A percentile compares a stretch with the other conserved stretches of the same genome.
phyloP scores from a whole-genome alignment of 768 basidiomycete species.

The Pluteus cervinus region DNA sequence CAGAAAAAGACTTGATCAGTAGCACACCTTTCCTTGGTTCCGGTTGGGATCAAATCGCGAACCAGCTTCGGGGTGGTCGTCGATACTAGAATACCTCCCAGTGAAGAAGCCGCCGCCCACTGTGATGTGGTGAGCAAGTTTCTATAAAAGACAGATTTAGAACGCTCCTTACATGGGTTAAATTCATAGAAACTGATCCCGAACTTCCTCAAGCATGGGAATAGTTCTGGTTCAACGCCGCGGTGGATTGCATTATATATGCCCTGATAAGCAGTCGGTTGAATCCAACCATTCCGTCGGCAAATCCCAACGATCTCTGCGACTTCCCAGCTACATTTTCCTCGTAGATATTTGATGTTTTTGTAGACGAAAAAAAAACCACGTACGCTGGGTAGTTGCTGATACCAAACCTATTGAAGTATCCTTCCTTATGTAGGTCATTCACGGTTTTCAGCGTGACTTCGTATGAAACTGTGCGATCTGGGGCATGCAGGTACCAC shows the following conservation, averaged over 20 bases:
- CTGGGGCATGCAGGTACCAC: slow-evolving; percentile 58
- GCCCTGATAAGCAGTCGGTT: slow-evolving; percentile 51
- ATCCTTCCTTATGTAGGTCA: slow-evolving; percentile 49
- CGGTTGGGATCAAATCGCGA: slow-evolving; percentile 49
- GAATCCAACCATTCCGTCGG: slow-evolving; percentile 44
- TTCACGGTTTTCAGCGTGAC: slow-evolving; percentile 49
- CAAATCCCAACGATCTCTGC: slow-evolving; percentile 56
- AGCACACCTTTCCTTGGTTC: slow-evolving; percentile 38
- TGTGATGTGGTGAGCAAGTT: slow-evolving; percentile 23
- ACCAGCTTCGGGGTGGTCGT: slow-evolving; percentile 39
- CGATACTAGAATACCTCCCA: slow-evolving; percentile 37
- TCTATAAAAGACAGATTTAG: neutral
- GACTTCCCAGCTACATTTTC: slow-evolving; percentile 44
- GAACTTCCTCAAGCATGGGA: slow-evolving; percentile 53
- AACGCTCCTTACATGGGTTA: slow-evolving; percentile 37
- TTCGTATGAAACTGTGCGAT: slow-evolving; percentile 50
- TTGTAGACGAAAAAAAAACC: neutral
- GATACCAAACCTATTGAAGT: slow-evolving; percentile 57
- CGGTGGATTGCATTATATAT: slow-evolving; percentile 37
- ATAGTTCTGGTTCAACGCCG: slow-evolving; percentile 35
- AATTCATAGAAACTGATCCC: slow-evolving; percentile 52
- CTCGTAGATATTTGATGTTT: slow-evolving; percentile 6
- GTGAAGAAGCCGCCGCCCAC: slow-evolving; percentile 58
- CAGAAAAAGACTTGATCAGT: neutral
- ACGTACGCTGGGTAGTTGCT: slow-evolving; percentile 53